Evolutionary conservation across 305 asterid species (phyloP).

Genomic region (Ajuga reptans): DNA sequence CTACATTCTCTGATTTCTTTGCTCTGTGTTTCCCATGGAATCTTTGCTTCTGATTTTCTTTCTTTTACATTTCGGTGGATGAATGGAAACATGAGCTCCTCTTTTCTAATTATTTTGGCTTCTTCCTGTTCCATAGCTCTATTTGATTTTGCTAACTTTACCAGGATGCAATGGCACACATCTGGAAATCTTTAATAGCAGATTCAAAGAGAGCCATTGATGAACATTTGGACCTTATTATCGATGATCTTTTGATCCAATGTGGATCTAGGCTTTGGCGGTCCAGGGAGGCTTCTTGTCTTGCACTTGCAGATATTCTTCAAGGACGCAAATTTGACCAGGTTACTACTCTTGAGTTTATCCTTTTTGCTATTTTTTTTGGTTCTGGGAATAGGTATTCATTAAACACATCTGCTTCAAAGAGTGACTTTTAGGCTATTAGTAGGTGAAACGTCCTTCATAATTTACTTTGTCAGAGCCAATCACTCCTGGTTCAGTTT

Average conservation of each 20-base stretch:
- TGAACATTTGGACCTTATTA: conserved; percentile 69
- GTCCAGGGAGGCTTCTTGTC: conserved; percentile 97
- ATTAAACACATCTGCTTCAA: neutral
- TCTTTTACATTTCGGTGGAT: conserved; percentile 16
- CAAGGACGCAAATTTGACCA: conserved; percentile 94
- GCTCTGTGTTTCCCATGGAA: neutral
- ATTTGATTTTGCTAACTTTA: conserved; percentile 29
- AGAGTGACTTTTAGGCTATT: conserved; percentile 2
- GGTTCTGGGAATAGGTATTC: neutral
- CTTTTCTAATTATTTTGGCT: neutral
- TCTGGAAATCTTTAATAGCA: conserved; percentile 82
- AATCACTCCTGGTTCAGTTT: neutral
- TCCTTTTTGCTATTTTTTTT: conserved; percentile 4
- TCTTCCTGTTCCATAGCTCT: conserved; percentile 13
- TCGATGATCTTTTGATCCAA: conserved; percentile 83
- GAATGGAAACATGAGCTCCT: conserved; percentile 2
- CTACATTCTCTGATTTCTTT: conserved; percentile 8
- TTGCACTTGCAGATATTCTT: conserved; percentile 88
- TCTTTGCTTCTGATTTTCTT: conserved; percentile 9
- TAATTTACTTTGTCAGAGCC: neutral
- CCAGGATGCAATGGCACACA: conserved; percentile 98
- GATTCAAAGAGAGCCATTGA: conserved; percentile 89
- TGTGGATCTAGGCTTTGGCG: conserved; percentile 99
- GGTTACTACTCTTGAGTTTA: conserved; percentile 36
- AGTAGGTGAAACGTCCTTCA: neutral